A percentile compares a stretch with the other conserved stretches of the same genome.
These are phyloP conservation scores for Stentor coeruleus DNA, from an alignment of 73 alveolate genomes.

Conservation along the genomic window DNA sequence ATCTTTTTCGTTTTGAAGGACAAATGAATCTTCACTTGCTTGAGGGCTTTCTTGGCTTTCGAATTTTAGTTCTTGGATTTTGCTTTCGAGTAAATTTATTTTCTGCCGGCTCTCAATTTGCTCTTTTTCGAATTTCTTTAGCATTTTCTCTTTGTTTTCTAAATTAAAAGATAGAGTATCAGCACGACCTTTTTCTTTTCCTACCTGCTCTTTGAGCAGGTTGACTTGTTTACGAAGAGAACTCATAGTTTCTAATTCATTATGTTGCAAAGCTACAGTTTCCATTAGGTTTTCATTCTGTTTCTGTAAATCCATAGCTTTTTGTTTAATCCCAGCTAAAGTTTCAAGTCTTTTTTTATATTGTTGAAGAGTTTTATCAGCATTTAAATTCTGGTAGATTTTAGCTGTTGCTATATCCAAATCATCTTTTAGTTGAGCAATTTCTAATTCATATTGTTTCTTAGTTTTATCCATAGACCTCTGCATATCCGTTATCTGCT, in stretches of 20 bases:
- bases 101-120: background rate
- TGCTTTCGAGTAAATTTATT: background rate
- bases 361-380: background rate
- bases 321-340: background rate
- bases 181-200: background rate
- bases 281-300: background rate
- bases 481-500: too few relatives aligned
- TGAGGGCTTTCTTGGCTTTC: background rate
- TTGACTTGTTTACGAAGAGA: background rate
- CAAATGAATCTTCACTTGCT: constrained; percentile 5
- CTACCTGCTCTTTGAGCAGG: background rate
- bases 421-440: background rate
- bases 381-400: background rate
- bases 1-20: too few relatives aligned
- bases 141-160: background rate
- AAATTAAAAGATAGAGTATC: background rate
- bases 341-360: constrained; percentile 14
- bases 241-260: background rate
- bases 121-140: background rate
- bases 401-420: background rate
- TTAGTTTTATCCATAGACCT: too few relatives aligned
- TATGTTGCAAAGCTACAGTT: background rate
- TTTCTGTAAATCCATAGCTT: background rate
- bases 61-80: background rate
- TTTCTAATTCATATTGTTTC: constrained; percentile 9